phyloP scores from a whole-genome alignment of 306 rosid species.

The Inga leiocalycina region DNA sequence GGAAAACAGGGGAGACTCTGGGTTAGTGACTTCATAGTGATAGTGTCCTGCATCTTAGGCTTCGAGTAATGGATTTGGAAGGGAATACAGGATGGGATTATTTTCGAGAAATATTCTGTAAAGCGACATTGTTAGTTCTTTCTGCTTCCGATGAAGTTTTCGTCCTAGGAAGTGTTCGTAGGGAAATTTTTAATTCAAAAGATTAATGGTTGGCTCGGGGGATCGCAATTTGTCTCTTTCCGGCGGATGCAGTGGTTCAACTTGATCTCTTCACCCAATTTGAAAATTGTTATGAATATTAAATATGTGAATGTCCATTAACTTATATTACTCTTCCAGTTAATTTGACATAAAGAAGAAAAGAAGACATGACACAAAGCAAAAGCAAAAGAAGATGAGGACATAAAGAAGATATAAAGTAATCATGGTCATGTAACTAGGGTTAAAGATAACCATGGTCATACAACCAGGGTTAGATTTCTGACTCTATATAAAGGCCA shows the following conservation, averaged over 20 bases:
- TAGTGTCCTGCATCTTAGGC: neutral
- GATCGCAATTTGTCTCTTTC: neutral
- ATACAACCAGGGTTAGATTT: too few species aligned
- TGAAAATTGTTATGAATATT: too few species aligned
- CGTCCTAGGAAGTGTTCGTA: neutral
- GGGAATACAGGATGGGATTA: neutral
- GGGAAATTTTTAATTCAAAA: conserved; percentile 5
- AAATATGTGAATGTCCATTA: too few species aligned
- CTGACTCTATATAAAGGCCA: too few species aligned
- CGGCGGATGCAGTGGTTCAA: neutral
- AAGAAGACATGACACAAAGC: too few species aligned
- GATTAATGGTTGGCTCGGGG: neutral
- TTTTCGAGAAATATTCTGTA: conserved; percentile 4
- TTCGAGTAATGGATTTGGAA: neutral
- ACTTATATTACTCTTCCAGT: too few species aligned
- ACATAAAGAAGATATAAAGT: too few species aligned
- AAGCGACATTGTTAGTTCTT: conserved; percentile 1
- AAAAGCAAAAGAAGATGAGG: too few species aligned
- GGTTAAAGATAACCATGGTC: too few species aligned
- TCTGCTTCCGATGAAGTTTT: neutral
- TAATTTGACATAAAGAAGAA: too few species aligned
- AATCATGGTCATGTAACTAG: too few species aligned
- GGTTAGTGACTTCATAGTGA: conserved; percentile 28
- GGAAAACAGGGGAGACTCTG: conserved; percentile 20
- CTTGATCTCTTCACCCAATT: too few species aligned